Evolutionary conservation across 2,329 filamentous ascomycete genomes (phyloP).

Genomic region (Calonectria pseudoturangicola): DNA sequence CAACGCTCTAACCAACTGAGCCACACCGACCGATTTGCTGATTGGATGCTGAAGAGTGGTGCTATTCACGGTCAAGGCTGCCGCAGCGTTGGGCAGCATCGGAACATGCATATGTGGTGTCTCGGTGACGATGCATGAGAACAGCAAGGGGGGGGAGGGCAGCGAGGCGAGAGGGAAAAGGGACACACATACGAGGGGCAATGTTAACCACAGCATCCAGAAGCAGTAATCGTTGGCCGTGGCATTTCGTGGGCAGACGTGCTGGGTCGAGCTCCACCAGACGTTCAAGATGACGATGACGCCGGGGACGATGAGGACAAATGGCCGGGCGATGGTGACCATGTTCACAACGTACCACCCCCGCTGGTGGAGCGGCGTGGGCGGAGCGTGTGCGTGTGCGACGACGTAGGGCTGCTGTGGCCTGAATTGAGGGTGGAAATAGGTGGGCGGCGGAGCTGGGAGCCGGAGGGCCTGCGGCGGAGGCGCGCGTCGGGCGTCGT

Average conservation of each 20-base stretch:
- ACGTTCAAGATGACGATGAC: slow-evolving; percentile 65
- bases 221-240: slow-evolving; percentile 45
- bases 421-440: slow-evolving; percentile 40
- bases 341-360: slow-evolving; percentile 36
- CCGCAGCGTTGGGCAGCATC: not conserved
- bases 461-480: slow-evolving; percentile 6
- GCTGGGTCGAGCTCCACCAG: slow-evolving; percentile 56
- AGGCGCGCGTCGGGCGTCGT: slow-evolving; percentile 11
- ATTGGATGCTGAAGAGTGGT: not conserved
- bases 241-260: slow-evolving; percentile 46
- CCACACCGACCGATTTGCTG: slow-evolving; percentile 38
- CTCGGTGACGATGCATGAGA: slow-evolving; percentile 7
- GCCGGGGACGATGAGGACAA: slow-evolving; percentile 54
- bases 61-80: slow-evolving; percentile 32
- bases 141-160: not conserved
- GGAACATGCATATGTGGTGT: not conserved
- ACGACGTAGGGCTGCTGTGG: slow-evolving; percentile 20
- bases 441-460: slow-evolving; percentile 37
- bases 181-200: slow-evolving; percentile 48
- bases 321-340: slow-evolving; percentile 43
- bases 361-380: slow-evolving; percentile 29
- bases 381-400: slow-evolving; percentile 7
- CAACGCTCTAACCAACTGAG: slow-evolving; percentile 43
- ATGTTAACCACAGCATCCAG: slow-evolving; percentile 50
- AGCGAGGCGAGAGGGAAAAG: not conserved